Percentiles rank a stretch among this genome's conserved stretches.
Evolutionary conservation across 2,329 filamentous ascomycete genomes (phyloP).

Genomic region (Aureobasidium sp.): DNA sequence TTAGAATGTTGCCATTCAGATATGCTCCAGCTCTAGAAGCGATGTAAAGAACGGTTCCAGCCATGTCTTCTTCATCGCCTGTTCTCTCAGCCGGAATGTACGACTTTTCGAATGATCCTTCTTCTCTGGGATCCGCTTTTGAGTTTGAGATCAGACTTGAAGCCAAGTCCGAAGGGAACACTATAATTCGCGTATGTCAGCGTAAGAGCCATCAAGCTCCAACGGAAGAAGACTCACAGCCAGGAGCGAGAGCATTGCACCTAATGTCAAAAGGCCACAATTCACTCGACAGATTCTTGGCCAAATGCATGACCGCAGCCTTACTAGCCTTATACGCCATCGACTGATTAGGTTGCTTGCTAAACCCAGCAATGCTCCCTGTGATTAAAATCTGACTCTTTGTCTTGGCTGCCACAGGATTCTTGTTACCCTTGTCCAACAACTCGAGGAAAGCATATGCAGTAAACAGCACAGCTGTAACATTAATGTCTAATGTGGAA

Average conservation of each 20-base stretch:
- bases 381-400: constrained; percentile 40
- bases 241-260: constrained; percentile 44
- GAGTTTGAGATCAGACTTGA: constrained; percentile 33
- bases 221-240: no score
- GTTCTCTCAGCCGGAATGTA: constrained; percentile 49
- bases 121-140: constrained; percentile 29
- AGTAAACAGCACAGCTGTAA: constrained; percentile 29
- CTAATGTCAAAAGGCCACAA: constrained; percentile 36
- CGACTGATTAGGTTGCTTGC: constrained; percentile 28
- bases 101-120: constrained; percentile 32
- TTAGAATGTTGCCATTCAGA: constrained; percentile 53
- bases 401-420: constrained; percentile 21
- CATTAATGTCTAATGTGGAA: constrained; percentile 25
- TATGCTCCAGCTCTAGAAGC: constrained; percentile 57
- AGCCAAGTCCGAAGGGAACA: constrained; percentile 58
- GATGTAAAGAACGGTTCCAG: constrained; percentile 56
- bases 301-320: constrained; percentile 38
- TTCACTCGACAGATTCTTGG: constrained; percentile 39
- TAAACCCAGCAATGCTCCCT: constrained; percentile 37
- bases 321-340: constrained; percentile 39
- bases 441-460: constrained; percentile 33
- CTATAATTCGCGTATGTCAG: constrained; percentile 23
- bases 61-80: constrained; percentile 54
- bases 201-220: not conserved
- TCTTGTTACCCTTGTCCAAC: constrained; percentile 32